Base-by-base conservation (phyloP, 805 yeast species). In the Saccharomycopsis synnaedendra region DNA sequence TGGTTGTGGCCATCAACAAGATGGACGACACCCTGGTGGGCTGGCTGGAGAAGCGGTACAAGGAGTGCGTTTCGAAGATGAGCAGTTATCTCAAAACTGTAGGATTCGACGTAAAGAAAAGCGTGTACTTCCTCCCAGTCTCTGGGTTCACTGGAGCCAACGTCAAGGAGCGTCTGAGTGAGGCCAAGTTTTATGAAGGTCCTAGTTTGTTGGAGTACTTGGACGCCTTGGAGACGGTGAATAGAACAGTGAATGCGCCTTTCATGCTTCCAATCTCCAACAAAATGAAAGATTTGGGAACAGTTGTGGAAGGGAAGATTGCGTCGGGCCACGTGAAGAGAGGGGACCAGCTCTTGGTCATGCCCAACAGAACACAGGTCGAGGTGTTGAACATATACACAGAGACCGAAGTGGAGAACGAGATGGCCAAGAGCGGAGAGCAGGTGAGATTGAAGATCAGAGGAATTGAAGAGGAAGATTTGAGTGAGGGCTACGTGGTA, bases 141-240 rank as follows among this genome's bases (percentile, higher is more conserved):
- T 88, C 97, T 19, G 99, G 98, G 54, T 93, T 72, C 74, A 87
- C 96, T 46, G 98, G 99, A 62, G 95, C 94, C 48, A 96, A 96
- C 57, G 72, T 93, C 71, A 89, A 87, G 67, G 96, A 86, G 37
- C 80, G 89, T 55, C 85, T 93, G 42, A 63, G 75, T 53, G 64
- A 77, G 54, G 69, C 73, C 52, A 89, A 96, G 54, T 93, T 97
- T 97, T 90, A 90, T 73, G 67, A 64, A 11, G 98, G 98, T 11
- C 97, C 97, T 42, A 71, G 97, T 8, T 70, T 93, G 59, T 74
- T 93, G 60, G 97, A 93, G 69, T 90, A 72, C 68, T 75, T 93
- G 64, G 98, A 93, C 65, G 60, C 67, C 57, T 77, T 93, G 82
- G 76, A 81, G 56, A 78, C 85, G 44, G 78, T 82, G 56, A 80